Percentiles rank a stretch among this genome's conserved stretches.
Conservation (phyloP, 2,329 filamentous ascomycete genomes). For the Penicillium sp. region DNA sequence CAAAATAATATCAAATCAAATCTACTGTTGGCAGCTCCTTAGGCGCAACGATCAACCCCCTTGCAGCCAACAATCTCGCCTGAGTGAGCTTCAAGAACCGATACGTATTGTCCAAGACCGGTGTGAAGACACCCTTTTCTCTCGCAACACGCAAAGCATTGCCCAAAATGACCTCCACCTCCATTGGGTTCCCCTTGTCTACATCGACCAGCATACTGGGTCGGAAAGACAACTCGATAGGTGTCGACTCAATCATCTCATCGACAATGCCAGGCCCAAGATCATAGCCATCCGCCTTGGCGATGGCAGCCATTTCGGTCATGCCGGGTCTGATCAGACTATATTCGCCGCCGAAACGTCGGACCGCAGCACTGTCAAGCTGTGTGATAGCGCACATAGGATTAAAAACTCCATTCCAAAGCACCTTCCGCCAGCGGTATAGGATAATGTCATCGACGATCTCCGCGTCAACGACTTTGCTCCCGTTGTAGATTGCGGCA, state of each 20-base stretch:
- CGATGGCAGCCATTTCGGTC: conserved; percentile 33
- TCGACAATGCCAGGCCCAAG: conserved; percentile 12
- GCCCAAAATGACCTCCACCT: conserved; percentile 17
- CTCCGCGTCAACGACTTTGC: conserved; percentile 46
- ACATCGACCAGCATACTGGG: conserved; percentile 19
- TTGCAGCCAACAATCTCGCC: conserved; percentile 10
- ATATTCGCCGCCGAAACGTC: conserved; percentile 38
- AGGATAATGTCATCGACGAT: conserved; percentile 31
- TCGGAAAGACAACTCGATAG: conserved; percentile 11
- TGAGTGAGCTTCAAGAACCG: conserved; percentile 15
- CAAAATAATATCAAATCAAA: neutral
- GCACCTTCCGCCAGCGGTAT: conserved; percentile 42
- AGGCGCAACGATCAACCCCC: conserved; percentile 10
- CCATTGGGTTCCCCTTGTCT: conserved; percentile 16
- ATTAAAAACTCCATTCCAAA: conserved; percentile 55
- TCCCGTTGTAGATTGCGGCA: conserved; percentile 49
- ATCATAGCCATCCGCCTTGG: conserved; percentile 15
- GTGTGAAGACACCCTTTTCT: conserved; percentile 11
- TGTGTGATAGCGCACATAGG: conserved; percentile 53
- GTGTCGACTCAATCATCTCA: conserved; percentile 10
- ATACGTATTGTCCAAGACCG: conserved; percentile 15
- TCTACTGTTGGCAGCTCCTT: conserved; percentile 6
- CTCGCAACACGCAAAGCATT: conserved; percentile 14
- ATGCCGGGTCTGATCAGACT: conserved; percentile 54
- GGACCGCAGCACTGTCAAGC: conserved; percentile 53